A percentile compares a stretch with the other conserved stretches of the same genome.
Evolutionary conservation across 495 filamentous ascomycete species (phyloP).

Genomic region (Glonium stellatum): DNA sequence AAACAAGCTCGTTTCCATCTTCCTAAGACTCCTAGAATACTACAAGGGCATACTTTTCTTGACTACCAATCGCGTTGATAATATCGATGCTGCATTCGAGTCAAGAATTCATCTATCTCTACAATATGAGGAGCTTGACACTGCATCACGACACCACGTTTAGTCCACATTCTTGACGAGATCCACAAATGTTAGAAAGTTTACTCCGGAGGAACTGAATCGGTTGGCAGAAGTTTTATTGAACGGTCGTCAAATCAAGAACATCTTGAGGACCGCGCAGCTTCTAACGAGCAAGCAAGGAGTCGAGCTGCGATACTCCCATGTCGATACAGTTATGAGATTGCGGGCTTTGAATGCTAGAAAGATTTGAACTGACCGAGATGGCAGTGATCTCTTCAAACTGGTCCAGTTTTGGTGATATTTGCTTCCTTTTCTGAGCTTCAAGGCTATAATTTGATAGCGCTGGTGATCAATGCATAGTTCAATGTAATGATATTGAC

Average conservation of each 20-base stretch:
- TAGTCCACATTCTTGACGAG: constrained; percentile 40
- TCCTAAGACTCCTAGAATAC: constrained; percentile 47
- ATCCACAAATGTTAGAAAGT: constrained; percentile 4
- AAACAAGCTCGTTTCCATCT: constrained; percentile 39
- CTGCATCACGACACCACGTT: constrained; percentile 22
- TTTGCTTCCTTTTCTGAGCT: no score
- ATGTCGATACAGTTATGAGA: constrained; percentile 4
- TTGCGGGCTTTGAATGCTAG: no score
- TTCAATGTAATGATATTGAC: no score
- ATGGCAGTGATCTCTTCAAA: no score
- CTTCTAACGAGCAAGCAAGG: constrained; percentile 31
- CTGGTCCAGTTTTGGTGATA: no score
- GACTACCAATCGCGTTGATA: constrained; percentile 34
- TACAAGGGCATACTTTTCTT: constrained; percentile 47
- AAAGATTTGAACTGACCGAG: no score
- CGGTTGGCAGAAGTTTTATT: constrained; percentile 40
- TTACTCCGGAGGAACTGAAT: constrained; percentile 39
- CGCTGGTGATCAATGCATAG: no score
- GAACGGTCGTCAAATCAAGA: constrained; percentile 59
- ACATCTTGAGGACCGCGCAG: constrained; percentile 51
- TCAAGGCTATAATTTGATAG: no score
- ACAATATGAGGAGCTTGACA: constrained; percentile 31
- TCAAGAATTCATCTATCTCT: constrained; percentile 36
- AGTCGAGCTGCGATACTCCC: not conserved
- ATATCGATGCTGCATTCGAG: constrained; percentile 34